Percentiles rank a stretch among this genome's conserved stretches.
Evolutionary conservation across 2,329 filamentous ascomycete species (phyloP).

Genomic region (Exophiala spinifera): DNA sequence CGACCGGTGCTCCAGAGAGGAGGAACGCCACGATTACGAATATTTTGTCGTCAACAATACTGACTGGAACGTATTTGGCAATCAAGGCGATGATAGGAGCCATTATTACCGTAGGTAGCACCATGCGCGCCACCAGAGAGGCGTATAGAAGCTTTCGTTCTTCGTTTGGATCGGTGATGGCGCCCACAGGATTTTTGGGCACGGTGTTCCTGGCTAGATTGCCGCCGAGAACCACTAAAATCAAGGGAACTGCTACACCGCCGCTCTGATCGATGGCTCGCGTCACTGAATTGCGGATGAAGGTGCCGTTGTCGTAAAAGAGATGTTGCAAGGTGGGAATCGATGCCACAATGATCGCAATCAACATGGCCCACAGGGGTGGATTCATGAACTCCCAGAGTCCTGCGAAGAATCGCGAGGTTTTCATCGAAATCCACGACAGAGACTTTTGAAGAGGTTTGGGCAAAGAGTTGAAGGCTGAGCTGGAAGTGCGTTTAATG

Average conservation of each 20-base stretch:
- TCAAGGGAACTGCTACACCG: conserved; percentile 88
- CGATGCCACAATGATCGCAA: conserved; percentile 85
- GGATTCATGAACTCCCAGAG: conserved; percentile 97
- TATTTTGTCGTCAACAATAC: conserved; percentile 94
- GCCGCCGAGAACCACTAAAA: conserved; percentile 89
- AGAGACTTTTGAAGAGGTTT: conserved; percentile 51
- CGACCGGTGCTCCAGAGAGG: conserved; percentile 87
- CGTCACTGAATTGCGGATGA: conserved; percentile 89
- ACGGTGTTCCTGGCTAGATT: conserved; percentile 92
- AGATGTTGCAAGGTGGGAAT: conserved; percentile 75
- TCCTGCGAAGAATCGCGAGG: conserved; percentile 59
- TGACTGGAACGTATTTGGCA: conserved; percentile 87
- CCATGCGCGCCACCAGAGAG: conserved; percentile 82
- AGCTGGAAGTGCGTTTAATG: conserved; percentile 26
- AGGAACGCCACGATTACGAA: conserved; percentile 98
- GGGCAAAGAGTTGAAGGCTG: conserved; percentile 52
- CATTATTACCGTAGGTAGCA: conserved; percentile 89
- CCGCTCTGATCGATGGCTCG: conserved; percentile 81
- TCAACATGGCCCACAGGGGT: conserved; percentile 93
- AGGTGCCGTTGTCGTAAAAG: conserved; percentile 86
- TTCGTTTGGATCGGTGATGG: conserved; percentile 66
- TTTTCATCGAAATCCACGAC: conserved; percentile 40
- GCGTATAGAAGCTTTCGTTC: conserved; percentile 80
- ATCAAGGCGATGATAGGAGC: conserved; percentile 80
- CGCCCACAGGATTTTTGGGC: conserved; percentile 61